phyloP scores from a whole-genome alignment of 2,329 filamentous ascomycete genomes.

The Beauveria sp. region DNA sequence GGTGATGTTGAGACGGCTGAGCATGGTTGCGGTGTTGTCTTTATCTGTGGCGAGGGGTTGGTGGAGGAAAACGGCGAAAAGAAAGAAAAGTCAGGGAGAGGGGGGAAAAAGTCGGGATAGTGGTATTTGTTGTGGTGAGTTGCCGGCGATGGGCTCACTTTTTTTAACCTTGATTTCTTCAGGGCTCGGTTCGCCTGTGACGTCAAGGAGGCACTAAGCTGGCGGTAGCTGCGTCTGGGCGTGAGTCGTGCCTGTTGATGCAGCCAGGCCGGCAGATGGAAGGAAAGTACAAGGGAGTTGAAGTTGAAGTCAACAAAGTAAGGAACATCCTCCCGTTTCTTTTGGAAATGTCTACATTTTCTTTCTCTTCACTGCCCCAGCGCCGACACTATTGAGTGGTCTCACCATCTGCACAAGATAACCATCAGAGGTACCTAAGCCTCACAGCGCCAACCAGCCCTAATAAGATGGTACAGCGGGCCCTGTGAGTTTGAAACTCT shows the following conservation, averaged over 20 bases:
- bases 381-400: neutral
- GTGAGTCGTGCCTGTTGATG: neutral
- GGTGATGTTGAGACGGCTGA: slow-evolving; percentile 39
- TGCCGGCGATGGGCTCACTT: neutral
- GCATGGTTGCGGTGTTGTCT: slow-evolving; percentile 19
- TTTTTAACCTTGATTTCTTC: neutral
- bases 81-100: neutral
- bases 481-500: neutral
- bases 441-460: neutral
- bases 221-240: neutral
- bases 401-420: no score
- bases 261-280: no score
- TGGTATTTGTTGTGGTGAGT: neutral
- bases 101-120: neutral
- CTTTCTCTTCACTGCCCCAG: neutral
- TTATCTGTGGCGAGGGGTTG: neutral
- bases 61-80: neutral
- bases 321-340: no score
- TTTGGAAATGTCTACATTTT: neutral
- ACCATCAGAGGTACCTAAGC: no score
- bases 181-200: neutral
- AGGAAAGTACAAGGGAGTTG: no score
- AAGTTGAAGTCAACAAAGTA: no score
- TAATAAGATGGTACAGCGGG: neutral
- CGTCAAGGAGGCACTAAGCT: slow-evolving; percentile 4